Conservation (phyloP, 164 flowering plant genomes). For the Aristolochia fimbriata region DNA sequence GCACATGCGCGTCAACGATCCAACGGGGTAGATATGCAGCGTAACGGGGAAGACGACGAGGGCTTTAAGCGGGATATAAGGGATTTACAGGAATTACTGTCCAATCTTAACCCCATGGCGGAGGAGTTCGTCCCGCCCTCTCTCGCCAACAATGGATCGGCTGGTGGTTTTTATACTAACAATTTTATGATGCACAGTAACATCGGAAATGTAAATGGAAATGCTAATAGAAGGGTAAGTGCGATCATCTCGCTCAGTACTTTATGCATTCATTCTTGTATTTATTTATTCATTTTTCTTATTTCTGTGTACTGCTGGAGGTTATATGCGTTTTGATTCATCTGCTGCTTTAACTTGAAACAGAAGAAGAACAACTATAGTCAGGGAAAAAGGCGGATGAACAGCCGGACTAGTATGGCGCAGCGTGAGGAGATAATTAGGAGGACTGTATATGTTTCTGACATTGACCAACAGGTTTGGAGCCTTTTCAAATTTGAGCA, state of each 20-base stretch:
- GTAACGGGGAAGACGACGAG: slow-evolving; percentile 24
- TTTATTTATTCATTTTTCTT: not conserved
- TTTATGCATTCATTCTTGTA: not conserved
- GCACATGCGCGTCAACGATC: slow-evolving; percentile 8
- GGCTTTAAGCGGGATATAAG: slow-evolving; percentile 58
- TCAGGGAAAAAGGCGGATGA: slow-evolving; percentile 62
- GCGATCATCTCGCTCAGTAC: not conserved
- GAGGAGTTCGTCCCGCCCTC: slow-evolving; percentile 85
- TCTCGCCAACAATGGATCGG: slow-evolving; percentile 17
- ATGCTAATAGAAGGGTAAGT: slow-evolving; percentile 41
- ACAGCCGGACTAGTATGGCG: slow-evolving; percentile 69
- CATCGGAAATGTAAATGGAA: slow-evolving; percentile 24
- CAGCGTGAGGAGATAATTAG: slow-evolving; percentile 75
- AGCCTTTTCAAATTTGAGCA: not conserved
- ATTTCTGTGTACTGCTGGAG: not conserved
- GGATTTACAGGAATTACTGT: slow-evolving; percentile 73
- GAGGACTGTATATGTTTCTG: slow-evolving; percentile 91
- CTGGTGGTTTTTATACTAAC: slow-evolving; percentile 21
- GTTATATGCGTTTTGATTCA: not conserved
- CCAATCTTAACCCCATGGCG: slow-evolving; percentile 88
- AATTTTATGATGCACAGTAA: slow-evolving; percentile 14
- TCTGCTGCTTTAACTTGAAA: not conserved
- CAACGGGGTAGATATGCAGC: slow-evolving; percentile 17
- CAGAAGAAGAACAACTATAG: slow-evolving; percentile 49
- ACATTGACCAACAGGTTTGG: slow-evolving; percentile 85